These are phyloP conservation scores for Suillus alpinus DNA, from an alignment of 768 basidiomycete species.

Conservation along the genomic window DNA sequence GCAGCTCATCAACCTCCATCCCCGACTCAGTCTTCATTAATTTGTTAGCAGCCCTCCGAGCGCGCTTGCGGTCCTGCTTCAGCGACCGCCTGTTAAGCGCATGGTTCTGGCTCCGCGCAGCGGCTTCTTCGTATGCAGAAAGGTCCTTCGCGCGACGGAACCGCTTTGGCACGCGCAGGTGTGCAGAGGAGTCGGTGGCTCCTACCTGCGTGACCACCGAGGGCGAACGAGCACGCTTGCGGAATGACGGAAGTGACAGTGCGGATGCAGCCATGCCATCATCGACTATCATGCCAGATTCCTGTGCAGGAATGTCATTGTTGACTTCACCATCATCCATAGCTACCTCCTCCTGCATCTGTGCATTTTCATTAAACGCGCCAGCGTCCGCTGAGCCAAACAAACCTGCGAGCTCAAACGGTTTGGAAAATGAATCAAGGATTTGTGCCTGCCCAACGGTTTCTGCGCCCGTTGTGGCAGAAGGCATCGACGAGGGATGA, in stretches of 20 bases:
- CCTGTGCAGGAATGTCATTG: conserved; percentile 35
- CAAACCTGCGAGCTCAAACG: conserved; percentile 79
- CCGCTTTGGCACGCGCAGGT: conserved; percentile 49
- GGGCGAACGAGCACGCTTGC: conserved; percentile 12
- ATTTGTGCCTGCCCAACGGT: conserved; percentile 82
- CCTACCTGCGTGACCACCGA: conserved; percentile 34
- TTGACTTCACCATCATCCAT: conserved; percentile 41
- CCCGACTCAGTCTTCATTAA: conserved; percentile 8
- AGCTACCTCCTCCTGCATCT: conserved; percentile 38
- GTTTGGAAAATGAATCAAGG: conserved; percentile 62
- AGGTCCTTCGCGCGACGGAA: conserved; percentile 55
- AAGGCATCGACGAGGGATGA: conserved; percentile 75
- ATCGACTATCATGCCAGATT: conserved; percentile 36
- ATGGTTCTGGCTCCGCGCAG: conserved; percentile 44
- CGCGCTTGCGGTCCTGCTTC: conserved; percentile 65
- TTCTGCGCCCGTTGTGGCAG: conserved; percentile 69
- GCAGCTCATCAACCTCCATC: conserved; percentile 32
- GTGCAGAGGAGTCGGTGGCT: conserved; percentile 37
- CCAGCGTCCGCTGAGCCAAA: conserved; percentile 80
- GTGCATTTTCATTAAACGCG: conserved; percentile 56
- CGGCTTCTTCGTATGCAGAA: conserved; percentile 49
- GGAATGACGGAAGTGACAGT: conserved; percentile 20
- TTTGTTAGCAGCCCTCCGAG: conserved; percentile 48
- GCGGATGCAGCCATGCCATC: conserved; percentile 35
- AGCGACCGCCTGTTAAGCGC: conserved; percentile 57